A percentile compares a stretch with the other conserved stretches of the same genome.
Evolutionary conservation across 2,329 filamentous ascomycete genomes (phyloP).

Genomic region (Colletotrichum gigasporum): DNA sequence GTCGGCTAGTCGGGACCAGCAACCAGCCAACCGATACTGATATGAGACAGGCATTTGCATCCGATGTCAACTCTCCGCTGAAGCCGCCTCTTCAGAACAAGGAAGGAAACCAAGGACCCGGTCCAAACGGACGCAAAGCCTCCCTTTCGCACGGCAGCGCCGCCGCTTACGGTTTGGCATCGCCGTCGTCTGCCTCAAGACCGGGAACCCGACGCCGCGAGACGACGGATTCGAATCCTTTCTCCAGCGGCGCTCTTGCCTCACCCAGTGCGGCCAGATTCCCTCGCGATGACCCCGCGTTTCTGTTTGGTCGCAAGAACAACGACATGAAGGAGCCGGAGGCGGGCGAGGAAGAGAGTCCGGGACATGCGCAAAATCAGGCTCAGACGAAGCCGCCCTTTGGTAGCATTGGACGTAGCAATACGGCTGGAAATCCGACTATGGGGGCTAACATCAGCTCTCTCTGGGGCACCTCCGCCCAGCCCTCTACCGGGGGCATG

Average conservation of each 20-base stretch:
- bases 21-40: slow-evolving; percentile 11
- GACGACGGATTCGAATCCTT: slow-evolving; percentile 76
- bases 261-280: slow-evolving; percentile 72
- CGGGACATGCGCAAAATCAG: slow-evolving; percentile 35
- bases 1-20: slow-evolving; percentile 34
- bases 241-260: slow-evolving; percentile 58
- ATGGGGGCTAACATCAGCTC: slow-evolving; percentile 52
- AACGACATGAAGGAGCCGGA: slow-evolving; percentile 60
- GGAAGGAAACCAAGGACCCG: slow-evolving; percentile 63
- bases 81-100: slow-evolving; percentile 86
- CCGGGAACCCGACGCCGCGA: slow-evolving; percentile 85
- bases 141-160: slow-evolving; percentile 79
- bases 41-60: slow-evolving; percentile 74
- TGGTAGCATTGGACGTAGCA: slow-evolving; percentile 62
- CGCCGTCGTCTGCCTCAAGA: slow-evolving; percentile 75
- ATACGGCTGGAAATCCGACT: slow-evolving; percentile 58
- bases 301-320: slow-evolving; percentile 66
- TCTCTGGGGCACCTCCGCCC: slow-evolving; percentile 50
- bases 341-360: slow-evolving; percentile 55
- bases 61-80: slow-evolving; percentile 91
- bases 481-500: slow-evolving; percentile 58
- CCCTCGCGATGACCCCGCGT: slow-evolving; percentile 68
- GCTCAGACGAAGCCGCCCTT: slow-evolving; percentile 48
- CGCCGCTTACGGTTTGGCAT: slow-evolving; percentile 74
- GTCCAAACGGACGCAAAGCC: slow-evolving; percentile 77